Evolutionary conservation across 148 eudicot genomes (phyloP), one percentile per base, ranked within the genome.

Genomic region (Heliosperma pusillum): DNA sequence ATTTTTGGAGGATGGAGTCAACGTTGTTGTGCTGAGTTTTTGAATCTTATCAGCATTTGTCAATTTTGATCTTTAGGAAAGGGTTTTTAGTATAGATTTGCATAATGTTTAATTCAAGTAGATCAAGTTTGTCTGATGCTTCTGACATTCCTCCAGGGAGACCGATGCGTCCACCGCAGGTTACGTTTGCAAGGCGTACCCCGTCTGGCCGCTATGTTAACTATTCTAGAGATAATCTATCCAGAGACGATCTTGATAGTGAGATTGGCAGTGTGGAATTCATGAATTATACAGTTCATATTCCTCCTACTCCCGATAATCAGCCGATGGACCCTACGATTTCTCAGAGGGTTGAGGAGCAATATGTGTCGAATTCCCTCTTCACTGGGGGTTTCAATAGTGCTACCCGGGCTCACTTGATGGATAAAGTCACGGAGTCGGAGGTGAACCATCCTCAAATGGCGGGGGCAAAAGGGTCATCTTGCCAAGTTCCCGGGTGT

Each of bases 381-480:
- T 94, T 94, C 64, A 85, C 97, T 0, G 98, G 98, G n/a, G 98
- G 98, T 61, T 90, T 83, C 70, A 94, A 94, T 75, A 86, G 87
- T 45, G 88, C 80, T n/a, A 94, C 98, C 26, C 93, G 96, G 8
- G 97, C 98, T 33, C 98, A 94, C 65, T 74, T 94, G 84, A 92
- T 94, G 98, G 97, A 94, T 75, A 94, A 89, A 85, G 97, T 94
- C 74, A 94, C 86, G 1, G 98, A 92, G 67, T 84, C 97, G 0
- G 98, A 94, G 79, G 79, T 80, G 2, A 92, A 52, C 82, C 98
- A 94, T 78, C 98, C 98, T 61, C 98, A 94, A 78, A 94, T 94
- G 97, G 97, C 97, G 0, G 98, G 98, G 59, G 83, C 89, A 40
- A 91, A 92, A 80, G 98, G 98, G 76, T 94, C 97, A 1, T 86